Percentiles rank a stretch among this genome's conserved stretches.
phyloP scores from a whole-genome alignment of 2,329 filamentous ascomycete genomes.

The Apiospora pterosperma region DNA sequence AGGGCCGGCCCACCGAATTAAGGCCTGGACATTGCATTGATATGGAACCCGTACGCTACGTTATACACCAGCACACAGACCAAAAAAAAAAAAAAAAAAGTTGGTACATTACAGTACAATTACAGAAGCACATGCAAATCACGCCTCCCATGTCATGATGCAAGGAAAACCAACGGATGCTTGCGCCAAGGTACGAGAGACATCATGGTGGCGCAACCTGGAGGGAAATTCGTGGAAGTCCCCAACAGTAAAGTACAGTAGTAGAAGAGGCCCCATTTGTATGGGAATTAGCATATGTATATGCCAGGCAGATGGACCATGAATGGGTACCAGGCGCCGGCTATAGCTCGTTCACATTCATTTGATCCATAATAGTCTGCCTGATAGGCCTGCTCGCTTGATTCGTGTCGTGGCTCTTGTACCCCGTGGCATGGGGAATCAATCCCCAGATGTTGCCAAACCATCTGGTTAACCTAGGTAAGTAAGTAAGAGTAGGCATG shows the following conservation, averaged over 20 bases:
- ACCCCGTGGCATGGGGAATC: neutral
- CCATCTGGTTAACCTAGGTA: neutral
- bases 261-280: neutral
- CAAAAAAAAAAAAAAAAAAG: neutral
- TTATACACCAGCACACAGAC: neutral
- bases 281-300: neutral
- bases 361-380: neutral
- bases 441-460: neutral
- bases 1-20: neutral
- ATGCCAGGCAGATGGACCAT: neutral
- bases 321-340: neutral
- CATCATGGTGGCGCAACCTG: neutral
- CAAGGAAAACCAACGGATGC: neutral
- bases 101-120: neutral
- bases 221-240: neutral
- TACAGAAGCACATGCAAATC: slow-evolving; percentile 6
- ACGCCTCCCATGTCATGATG: neutral
- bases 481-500: neutral
- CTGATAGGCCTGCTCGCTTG: neutral
- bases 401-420: neutral
- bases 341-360: neutral
- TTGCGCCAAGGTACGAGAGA: neutral
- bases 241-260: too few relatives aligned
- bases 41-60: too few relatives aligned
- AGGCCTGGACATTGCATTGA: slow-evolving; percentile 1